Conservation (phyloP, 805 yeast genomes). For the Lachancea cidri region DNA sequence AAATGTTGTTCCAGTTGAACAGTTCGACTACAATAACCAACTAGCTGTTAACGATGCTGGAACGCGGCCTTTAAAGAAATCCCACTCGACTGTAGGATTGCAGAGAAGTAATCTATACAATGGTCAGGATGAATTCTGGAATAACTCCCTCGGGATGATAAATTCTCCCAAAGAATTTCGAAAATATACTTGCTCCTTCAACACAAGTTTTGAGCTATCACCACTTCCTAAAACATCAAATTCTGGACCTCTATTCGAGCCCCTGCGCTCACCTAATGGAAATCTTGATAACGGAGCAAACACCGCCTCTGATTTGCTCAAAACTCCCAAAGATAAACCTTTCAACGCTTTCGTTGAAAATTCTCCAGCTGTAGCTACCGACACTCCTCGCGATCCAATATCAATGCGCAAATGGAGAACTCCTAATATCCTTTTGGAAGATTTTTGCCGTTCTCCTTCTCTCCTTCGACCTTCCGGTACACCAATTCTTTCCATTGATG, state of each 20-base stretch:
- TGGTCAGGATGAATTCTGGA: not conserved
- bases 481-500: slow-evolving; percentile 8
- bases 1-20: not conserved
- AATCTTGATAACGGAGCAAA: not conserved
- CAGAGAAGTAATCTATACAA: slow-evolving; percentile 11
- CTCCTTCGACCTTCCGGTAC: slow-evolving; percentile 5
- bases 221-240: slow-evolving; percentile 13
- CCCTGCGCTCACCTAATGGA: slow-evolving; percentile 4
- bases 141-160: not conserved
- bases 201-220: slow-evolving; percentile 31
- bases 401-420: slow-evolving; percentile 30
- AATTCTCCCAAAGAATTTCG: slow-evolving; percentile 23
- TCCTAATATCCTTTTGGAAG: slow-evolving; percentile 32
- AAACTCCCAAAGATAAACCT: slow-evolving; percentile 5
- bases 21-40: not conserved
- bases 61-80: slow-evolving; percentile 22
- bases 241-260: slow-evolving; percentile 2
- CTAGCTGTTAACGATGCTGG: slow-evolving; percentile 2
- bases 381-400: slow-evolving; percentile 20
- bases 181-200: slow-evolving; percentile 31
- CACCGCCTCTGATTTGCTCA: slow-evolving; percentile 3
- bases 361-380: not conserved
- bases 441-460: slow-evolving; percentile 29
- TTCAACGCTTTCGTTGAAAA: not conserved
- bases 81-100: slow-evolving; percentile 26